Conservation (phyloP, 163 green algal species). For the Chlamydomonas reinhardtii region DNA sequence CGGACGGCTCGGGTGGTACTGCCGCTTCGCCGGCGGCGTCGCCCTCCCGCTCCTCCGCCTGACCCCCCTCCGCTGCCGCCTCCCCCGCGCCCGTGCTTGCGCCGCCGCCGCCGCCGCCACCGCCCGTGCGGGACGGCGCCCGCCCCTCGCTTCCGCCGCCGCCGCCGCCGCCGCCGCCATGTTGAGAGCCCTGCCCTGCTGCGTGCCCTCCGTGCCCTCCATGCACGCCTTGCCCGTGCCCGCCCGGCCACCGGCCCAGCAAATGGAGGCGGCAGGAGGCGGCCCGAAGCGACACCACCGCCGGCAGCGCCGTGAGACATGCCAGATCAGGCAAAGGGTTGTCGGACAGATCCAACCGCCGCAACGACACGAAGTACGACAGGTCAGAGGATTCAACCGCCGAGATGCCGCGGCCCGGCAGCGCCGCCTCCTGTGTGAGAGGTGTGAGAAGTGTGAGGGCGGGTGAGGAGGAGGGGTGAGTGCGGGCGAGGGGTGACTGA, state of each 20-base stretch:
- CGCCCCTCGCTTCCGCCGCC: background rate
- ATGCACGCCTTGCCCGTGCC: background rate
- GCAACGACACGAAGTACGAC: conserved; percentile 55
- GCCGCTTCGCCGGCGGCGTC: no score
- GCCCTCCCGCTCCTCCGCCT: no score
- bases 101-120: no score
- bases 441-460: no score
- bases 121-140: background rate
- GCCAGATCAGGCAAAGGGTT: conserved; percentile 60
- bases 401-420: conserved; percentile 21
- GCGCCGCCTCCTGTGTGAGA: background rate
- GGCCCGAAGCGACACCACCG: conserved; percentile 41
- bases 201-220: background rate
- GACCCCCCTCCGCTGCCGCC: no score
- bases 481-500: no score
- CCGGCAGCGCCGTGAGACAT: conserved; percentile 43
- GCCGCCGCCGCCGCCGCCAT: background rate
- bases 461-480: no score
- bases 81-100: no score
- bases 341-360: conserved; percentile 60
- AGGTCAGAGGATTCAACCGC: conserved; percentile 52
- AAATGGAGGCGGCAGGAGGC: conserved; percentile 13
- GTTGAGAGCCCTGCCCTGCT: no score
- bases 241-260: conserved; percentile 8
- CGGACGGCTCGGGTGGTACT: no score